Evolutionary conservation across 1,284 basidiomycete genomes (phyloP), one percentile per base, ranked within the genome.

Genomic region (Meripilus lineatus): DNA sequence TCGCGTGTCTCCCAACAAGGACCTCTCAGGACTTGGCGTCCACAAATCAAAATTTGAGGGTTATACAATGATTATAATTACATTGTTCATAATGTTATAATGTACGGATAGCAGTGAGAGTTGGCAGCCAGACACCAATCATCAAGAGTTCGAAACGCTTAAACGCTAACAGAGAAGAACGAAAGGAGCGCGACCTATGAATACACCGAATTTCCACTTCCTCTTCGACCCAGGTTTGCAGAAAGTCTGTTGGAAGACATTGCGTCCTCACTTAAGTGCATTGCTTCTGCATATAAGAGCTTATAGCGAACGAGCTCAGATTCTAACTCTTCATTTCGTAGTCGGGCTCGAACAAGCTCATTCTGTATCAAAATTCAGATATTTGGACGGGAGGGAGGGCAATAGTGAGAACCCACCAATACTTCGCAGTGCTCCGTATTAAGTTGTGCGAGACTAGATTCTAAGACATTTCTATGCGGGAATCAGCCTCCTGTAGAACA

Each of bases 281-380:
- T 89, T 4, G 89, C 82, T 63, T 93, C 90, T 17, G 91, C 90
- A 56, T 93, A 93, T 46, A 93, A 65, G 30, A 93, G 68, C 64
- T 95, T 96, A 65, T 93, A 96, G 33, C 86, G 80, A 26, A 96
- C 92, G 8, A 96, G 77, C 62, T 96, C 89, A 44, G 80, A 77
- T 63, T 96, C 93, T 48, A 92, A 72, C 58, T 95, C 92, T 61
- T 97, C 93, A 56, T 89, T 88, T 47, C 84, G 81, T 26, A 96
- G 69, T 44, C 93, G 80, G 47, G 82, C 74, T 69, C 84, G 89
- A 4, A 97, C 93, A 3, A 96, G 77, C 60, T 95, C 87, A 56
- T 93, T 93, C 75, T 95, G 65, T 13, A 64, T 47, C 33, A 62
- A 34, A 44, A 42, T 45, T 18, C 28, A 39, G 18, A 24, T 10